Evolutionary conservation across 2,329 filamentous ascomycete genomes (phyloP), one percentile per base, ranked within the genome.

Genomic region (Aspergillus sclerotialis): DNA sequence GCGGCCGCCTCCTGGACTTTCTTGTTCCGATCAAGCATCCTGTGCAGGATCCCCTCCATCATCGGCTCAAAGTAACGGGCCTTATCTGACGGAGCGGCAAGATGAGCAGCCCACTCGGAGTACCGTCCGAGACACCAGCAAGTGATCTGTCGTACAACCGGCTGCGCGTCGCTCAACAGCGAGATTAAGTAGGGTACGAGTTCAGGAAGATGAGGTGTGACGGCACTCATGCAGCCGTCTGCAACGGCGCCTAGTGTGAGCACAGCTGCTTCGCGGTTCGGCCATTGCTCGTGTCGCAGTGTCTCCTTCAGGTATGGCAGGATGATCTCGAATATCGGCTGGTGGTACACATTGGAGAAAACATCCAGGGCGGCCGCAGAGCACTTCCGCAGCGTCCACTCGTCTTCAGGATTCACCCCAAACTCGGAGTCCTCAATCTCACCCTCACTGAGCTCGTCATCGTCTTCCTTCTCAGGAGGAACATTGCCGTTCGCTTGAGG

Each of bases 1-100:
- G 90, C 90, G 16, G 84, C 92, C 11, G 92, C 90, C 62, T 96
- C 90, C 58, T 98, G 92, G 1, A 98, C 92, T 59, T 90, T 88
- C 70, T 98, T 98, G 72, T 96, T 96, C 58, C 78, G 81, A 63
- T 98, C 92, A 30, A 98, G 72, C 92, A 98, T 98, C 55, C 89
- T 85, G 40, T 80, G 80, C 37, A 98, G 68, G 31, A 98, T 89
- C 5, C 90, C 92, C 44, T 94, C 90, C 88, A 98, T 94, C 75
- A 96, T 84, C 1, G 90, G 90, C 52, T 92, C 83, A 52, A 98
- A 98, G 61, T 78, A 95, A 37, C 78, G 75, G 33, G 81, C 75
- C 53, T 82, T 82, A 43, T 88, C 76, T 12, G 68, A 65, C 11
- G 72, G 73, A 32, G 82, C 78, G 15, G 75, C 66, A 14, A 95